Percentiles rank a stretch among this genome's conserved stretches.
These are phyloP conservation scores for Phytophthora megakarya DNA, from an alignment of 352 stramenopile genomes.

Conservation along the genomic window DNA sequence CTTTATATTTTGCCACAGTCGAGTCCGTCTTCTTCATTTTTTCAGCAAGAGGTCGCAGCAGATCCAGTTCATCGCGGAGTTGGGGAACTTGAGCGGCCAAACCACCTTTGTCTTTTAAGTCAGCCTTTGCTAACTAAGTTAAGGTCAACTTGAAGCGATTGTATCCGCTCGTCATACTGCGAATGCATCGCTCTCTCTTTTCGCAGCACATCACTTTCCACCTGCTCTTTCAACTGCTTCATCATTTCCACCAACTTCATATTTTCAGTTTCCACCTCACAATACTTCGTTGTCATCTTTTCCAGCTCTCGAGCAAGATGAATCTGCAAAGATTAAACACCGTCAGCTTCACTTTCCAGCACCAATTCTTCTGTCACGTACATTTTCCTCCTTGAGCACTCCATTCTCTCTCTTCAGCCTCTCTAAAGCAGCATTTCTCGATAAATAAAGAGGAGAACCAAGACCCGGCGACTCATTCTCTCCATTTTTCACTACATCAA, in stretches of 20 bases:
- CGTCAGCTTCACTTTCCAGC: neutral
- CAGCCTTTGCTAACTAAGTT: slow-evolving; percentile 28
- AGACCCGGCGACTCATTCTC: neutral
- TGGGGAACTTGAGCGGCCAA: slow-evolving; percentile 44
- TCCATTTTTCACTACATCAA: slow-evolving; percentile 1
- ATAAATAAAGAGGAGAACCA: slow-evolving; percentile 47
- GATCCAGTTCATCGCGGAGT: slow-evolving; percentile 70
- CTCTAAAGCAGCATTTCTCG: slow-evolving; percentile 55
- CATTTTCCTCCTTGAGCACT: slow-evolving; percentile 69
- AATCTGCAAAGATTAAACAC: slow-evolving; percentile 30
- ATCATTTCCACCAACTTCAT: slow-evolving; percentile 37
- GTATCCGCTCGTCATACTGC: slow-evolving; percentile 58
- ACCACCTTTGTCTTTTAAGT: slow-evolving; percentile 41
- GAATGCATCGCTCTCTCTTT: slow-evolving; percentile 57
- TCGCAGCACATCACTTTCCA: slow-evolving; percentile 57
- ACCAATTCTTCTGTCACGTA: slow-evolving; percentile 22
- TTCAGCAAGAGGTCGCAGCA: slow-evolving; percentile 57
- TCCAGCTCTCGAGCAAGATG: slow-evolving; percentile 46
- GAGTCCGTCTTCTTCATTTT: slow-evolving; percentile 56
- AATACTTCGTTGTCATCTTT: slow-evolving; percentile 23
- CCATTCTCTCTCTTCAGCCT: slow-evolving; percentile 52
- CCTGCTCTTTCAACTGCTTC: slow-evolving; percentile 44
- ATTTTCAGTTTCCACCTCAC: slow-evolving; percentile 38
- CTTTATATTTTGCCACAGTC: slow-evolving; percentile 66
- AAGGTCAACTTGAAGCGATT: slow-evolving; percentile 51